These are phyloP conservation scores for Miscanthus sacchariflorus DNA, from an alignment of 202 grass and related monocot species.

Conservation along the genomic window DNA sequence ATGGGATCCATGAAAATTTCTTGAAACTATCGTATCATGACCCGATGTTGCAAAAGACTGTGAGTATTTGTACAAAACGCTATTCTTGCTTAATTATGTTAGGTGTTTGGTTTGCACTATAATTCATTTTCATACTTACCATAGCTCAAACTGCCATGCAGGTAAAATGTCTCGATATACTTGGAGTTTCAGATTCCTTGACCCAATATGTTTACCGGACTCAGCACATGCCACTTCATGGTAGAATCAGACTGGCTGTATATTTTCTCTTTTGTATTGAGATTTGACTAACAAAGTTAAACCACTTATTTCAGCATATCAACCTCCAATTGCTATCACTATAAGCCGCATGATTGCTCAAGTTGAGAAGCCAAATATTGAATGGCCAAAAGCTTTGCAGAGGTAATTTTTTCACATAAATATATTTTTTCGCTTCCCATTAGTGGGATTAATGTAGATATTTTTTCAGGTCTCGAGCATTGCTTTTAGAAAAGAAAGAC, in stretches of 20 bases:
- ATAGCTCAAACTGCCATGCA: constrained; percentile 44
- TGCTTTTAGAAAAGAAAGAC: constrained; percentile 89
- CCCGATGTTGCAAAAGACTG: constrained; percentile 92
- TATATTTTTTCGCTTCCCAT: constrained; percentile 25
- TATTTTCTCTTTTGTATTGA: constrained; percentile 35
- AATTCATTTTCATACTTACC: constrained; percentile 39
- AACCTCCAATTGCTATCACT: constrained; percentile 82
- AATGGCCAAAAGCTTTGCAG: constrained; percentile 94
- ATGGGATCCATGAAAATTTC: constrained; percentile 97
- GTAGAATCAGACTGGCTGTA: constrained; percentile 54
- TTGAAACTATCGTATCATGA: constrained; percentile 90
- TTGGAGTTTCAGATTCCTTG: constrained; percentile 88
- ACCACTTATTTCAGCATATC: constrained; percentile 74
- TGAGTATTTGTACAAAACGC: constrained; percentile 49
- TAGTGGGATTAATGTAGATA: constrained; percentile 28
- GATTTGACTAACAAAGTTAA: constrained; percentile 41
- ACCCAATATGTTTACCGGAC: constrained; percentile 81
- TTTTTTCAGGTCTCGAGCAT: constrained; percentile 63
- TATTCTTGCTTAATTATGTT: constrained; percentile 15
- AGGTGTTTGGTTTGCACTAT: constrained; percentile 12
- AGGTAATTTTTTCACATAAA: constrained; percentile 61
- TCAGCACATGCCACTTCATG: constrained; percentile 82
- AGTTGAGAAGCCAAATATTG: constrained; percentile 95
- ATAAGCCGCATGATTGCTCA: constrained; percentile 89
- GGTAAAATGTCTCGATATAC: constrained; percentile 86